phyloP scores from a whole-genome alignment of 352 stramenopile species.

The Sclerospora graminicola region DNA sequence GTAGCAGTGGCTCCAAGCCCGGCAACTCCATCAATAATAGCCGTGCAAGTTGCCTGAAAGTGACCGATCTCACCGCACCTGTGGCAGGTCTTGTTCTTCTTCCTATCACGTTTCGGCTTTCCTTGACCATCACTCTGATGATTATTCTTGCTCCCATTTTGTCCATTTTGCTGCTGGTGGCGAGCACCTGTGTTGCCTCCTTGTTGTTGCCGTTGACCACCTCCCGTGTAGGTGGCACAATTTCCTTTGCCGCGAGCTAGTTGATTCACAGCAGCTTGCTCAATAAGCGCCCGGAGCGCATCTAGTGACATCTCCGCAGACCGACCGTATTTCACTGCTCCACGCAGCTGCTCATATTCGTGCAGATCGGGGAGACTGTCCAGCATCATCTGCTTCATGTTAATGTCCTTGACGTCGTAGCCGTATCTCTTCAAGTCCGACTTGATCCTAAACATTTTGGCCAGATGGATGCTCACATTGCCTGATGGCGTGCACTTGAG shows the following conservation, averaged over 20 bases:
- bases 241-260: neutral
- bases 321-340: neutral
- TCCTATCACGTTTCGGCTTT: too few relatives aligned
- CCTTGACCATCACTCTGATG: neutral
- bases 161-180: neutral
- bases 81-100: too few relatives aligned
- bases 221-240: neutral
- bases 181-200: too few relatives aligned
- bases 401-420: neutral
- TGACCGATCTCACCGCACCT: too few relatives aligned
- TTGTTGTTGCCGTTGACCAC: neutral
- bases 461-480: neutral
- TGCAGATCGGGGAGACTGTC: neutral
- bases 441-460: neutral
- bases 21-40: too few relatives aligned
- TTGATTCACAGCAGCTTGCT: neutral
- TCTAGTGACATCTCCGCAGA: too few relatives aligned
- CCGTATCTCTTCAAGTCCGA: neutral
- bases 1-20: too few relatives aligned
- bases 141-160: neutral
- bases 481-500: neutral
- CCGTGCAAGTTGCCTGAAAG: too few relatives aligned
- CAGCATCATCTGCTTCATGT: conserved; percentile 1
- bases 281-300: neutral
- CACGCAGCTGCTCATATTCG: neutral